A percentile compares a stretch with the other conserved stretches of the same genome.
These are phyloP conservation scores for Pythium chondricola DNA, from an alignment of 352 stramenopile species.

Conservation along the genomic window DNA sequence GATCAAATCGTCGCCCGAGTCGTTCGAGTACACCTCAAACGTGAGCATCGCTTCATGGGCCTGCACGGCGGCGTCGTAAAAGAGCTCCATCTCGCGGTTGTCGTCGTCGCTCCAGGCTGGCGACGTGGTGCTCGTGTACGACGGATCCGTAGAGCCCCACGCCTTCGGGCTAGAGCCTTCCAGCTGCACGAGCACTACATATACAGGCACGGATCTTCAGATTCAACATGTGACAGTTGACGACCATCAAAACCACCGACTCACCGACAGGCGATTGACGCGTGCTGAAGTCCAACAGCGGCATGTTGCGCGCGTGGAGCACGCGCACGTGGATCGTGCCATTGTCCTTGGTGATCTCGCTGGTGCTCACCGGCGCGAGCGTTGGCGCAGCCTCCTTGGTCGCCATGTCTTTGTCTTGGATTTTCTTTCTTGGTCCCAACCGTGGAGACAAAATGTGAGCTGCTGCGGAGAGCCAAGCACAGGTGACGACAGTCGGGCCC, in stretches of 20 bases:
- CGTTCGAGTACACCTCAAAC: constrained; percentile 67
- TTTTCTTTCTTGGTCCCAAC: constrained; percentile 1
- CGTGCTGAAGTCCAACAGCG: constrained; percentile 76
- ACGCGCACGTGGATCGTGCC: constrained; percentile 76
- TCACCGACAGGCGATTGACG: constrained; percentile 72
- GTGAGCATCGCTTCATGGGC: constrained; percentile 45
- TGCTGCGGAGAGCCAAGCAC: too few species aligned
- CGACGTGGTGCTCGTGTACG: constrained; percentile 46
- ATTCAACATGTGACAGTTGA: not conserved
- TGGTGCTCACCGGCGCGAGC: constrained; percentile 5
- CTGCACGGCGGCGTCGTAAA: constrained; percentile 52
- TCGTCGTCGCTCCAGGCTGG: constrained; percentile 59
- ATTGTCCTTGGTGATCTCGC: constrained; percentile 24
- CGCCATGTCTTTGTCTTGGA: constrained; percentile 1
- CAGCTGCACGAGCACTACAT: constrained; percentile 59
- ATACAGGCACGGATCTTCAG: constrained; percentile 5
- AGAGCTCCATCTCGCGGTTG: constrained; percentile 82
- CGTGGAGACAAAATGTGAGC: too few species aligned
- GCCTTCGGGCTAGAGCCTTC: constrained; percentile 56
- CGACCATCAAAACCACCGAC: not conserved
- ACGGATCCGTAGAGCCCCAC: constrained; percentile 59
- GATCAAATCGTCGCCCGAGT: constrained; percentile 67
- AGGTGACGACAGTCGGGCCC: too few species aligned
- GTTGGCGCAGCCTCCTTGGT: constrained; percentile 7
- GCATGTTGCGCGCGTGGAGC: constrained; percentile 47